Evolutionary conservation across 1,284 basidiomycete species (phyloP), one percentile per base, ranked within the genome.

Genomic region (Ganoderma sp.): DNA sequence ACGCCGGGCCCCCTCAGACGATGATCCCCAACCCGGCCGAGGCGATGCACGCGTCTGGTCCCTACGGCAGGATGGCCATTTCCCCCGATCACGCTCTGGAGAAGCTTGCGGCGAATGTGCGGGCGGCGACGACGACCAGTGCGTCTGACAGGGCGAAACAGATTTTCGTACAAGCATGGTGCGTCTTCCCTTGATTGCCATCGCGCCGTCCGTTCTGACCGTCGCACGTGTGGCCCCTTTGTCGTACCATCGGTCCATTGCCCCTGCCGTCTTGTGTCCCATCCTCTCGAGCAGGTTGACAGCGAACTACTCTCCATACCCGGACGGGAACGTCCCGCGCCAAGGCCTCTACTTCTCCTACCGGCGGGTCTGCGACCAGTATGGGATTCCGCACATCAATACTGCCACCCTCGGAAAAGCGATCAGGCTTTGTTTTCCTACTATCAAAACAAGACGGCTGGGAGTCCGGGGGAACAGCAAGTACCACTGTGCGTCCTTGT

Each of bases 391-490:
- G 69, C 93, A 96, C 76, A 95, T 97, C 83, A 97, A 96, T 83
- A 95, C 95, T 54, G 95, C 96, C 70, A 96, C 95, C 5, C 86
- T 97, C 75, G 95, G 95, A 71, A 97, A 98, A 81, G 95, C 95
- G 62, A 96, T 98, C 75, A 87, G 95, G 71, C 88, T 93, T 67
- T 95, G 94, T 79, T 98, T 95, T 82, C 94, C 94, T 58, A 93
- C 92, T 73, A 96, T 98, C 86, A 96, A 95, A 86, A 97, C 95
- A 58, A 87, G 96, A 73, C 90, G 96, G 67, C 81, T 97, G 68
- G 95, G 95, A 67, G 94, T 95, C 67, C 84, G 95, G 78, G 95
- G 95, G 66, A 96, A 96, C 83, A 95, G 90, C 82, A 95, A 95
- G 84, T 95, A 95, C 82, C 94, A 95, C 79, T 95, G 93, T 94